Percentiles rank a stretch among this genome's conserved stretches.
Evolutionary conservation across 2,329 filamentous ascomycete genomes (phyloP).

Genomic region (Delphinella strobiligena): DNA sequence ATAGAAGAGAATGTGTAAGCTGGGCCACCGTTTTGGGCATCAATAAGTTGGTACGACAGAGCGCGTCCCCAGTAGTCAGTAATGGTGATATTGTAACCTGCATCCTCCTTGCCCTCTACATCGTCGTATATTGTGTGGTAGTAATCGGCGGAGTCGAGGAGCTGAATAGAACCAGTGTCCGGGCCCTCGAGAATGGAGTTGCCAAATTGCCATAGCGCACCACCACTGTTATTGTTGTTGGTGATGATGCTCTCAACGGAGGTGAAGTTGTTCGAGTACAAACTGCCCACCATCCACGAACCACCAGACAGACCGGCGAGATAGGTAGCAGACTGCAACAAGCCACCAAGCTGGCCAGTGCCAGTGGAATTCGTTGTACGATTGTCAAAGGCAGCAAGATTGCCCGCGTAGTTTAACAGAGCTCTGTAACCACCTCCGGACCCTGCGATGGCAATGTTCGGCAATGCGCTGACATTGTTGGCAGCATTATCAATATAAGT

Average conservation of each 20-base stretch:
- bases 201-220: conserved; percentile 49
- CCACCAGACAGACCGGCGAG: conserved; percentile 71
- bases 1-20: conserved; percentile 76
- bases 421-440: conserved; percentile 81
- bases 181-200: conserved; percentile 52
- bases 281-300: conserved; percentile 71
- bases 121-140: conserved; percentile 46
- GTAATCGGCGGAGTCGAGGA: conserved; percentile 49
- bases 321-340: conserved; percentile 74
- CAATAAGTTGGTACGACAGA: conserved; percentile 75
- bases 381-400: conserved; percentile 65
- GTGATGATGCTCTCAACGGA: conserved; percentile 47
- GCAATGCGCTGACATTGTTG: conserved; percentile 44
- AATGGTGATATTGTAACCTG: conserved; percentile 56
- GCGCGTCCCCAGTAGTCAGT: conserved; percentile 85
- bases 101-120: conserved; percentile 49
- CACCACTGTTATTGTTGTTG: conserved; percentile 22
- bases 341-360: conserved; percentile 60
- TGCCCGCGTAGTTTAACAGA: conserved; percentile 73
- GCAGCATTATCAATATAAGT: conserved; percentile 53
- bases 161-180: conserved; percentile 34
- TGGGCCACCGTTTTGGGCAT: conserved; percentile 61
- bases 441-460: conserved; percentile 63
- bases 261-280: conserved; percentile 69
- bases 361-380: conserved; percentile 52